These are phyloP conservation scores for Neofusicoccum sp. DNA, from an alignment of 2,329 filamentous ascomycete species.

Conservation along the genomic window DNA sequence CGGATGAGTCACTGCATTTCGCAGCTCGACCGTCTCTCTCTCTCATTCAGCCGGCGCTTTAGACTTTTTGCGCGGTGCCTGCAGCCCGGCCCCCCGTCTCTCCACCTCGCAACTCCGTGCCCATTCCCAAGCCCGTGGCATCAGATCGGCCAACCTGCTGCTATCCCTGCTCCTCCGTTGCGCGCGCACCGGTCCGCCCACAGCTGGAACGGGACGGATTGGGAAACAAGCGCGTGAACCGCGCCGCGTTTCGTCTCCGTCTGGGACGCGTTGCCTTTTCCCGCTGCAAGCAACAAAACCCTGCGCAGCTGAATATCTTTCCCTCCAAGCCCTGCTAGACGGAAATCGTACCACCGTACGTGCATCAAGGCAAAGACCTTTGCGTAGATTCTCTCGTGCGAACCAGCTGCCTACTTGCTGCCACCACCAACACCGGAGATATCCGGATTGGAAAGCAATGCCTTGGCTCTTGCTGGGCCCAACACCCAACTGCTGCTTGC, in stretches of 20 bases:
- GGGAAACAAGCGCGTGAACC: background rate
- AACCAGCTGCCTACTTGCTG: background rate
- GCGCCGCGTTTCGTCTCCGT: background rate
- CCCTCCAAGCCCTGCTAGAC: background rate
- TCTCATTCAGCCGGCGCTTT: background rate
- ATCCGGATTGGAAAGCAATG: background rate
- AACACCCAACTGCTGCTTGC: background rate
- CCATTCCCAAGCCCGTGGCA: background rate
- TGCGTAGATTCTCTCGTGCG: background rate
- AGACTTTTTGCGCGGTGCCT: background rate
- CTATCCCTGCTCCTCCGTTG: background rate
- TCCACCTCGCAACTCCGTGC: background rate
- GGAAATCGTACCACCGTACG: background rate
- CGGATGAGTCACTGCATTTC: background rate
- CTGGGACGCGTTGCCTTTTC: background rate
- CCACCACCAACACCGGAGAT: constrained; percentile 2
- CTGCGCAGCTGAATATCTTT: background rate
- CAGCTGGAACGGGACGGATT: background rate
- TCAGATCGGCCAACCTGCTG: background rate
- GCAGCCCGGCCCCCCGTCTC: background rate
- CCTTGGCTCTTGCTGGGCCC: background rate
- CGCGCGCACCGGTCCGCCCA: background rate
- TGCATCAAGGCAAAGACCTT: background rate
- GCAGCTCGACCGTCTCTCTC: background rate
- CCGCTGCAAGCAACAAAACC: background rate